These are phyloP conservation scores for Tympanopsis confertula DNA, from an alignment of 2,329 filamentous ascomycete genomes.

Conservation along the genomic window DNA sequence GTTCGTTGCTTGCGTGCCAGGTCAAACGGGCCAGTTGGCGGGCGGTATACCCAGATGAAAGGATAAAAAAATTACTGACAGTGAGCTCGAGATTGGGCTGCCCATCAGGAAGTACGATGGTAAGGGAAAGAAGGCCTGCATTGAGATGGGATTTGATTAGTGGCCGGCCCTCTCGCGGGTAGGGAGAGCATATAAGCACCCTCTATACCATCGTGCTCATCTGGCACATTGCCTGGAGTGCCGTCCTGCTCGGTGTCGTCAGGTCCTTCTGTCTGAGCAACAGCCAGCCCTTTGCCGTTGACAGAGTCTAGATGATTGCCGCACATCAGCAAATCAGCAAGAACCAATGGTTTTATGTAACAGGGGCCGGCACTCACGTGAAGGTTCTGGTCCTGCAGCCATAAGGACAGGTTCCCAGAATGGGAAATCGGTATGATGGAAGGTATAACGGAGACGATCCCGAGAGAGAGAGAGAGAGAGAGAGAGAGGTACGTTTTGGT, in stretches of 20 bases:
- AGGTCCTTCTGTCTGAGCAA: neutral
- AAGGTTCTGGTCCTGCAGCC: too few species aligned
- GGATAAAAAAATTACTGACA: slow-evolving; percentile 36
- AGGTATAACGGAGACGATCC: too few species aligned
- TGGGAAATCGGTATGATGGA: too few species aligned
- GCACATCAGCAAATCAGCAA: too few species aligned
- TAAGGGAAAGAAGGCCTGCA: slow-evolving; percentile 48
- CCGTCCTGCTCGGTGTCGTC: neutral
- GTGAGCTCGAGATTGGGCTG: slow-evolving; percentile 73
- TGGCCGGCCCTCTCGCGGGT: neutral
- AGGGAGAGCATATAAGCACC: slow-evolving; percentile 7
- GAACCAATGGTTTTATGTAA: too few species aligned
- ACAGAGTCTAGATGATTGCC: too few species aligned
- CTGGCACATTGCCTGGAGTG: slow-evolving; percentile 5
- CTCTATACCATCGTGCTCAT: slow-evolving; percentile 8
- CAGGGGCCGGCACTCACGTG: too few species aligned
- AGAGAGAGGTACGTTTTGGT: too few species aligned
- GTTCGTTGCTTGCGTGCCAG: neutral
- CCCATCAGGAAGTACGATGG: slow-evolving; percentile 70
- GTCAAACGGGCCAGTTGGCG: neutral
- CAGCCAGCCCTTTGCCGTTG: too few species aligned
- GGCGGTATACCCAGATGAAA: neutral
- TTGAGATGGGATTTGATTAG: slow-evolving; percentile 7
- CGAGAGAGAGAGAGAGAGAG: too few species aligned
- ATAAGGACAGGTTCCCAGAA: too few species aligned